A percentile compares a stretch with the other conserved stretches of the same genome.
Conservation (phyloP, 257 asterid genomes). For the Jasminum sambac region DNA sequence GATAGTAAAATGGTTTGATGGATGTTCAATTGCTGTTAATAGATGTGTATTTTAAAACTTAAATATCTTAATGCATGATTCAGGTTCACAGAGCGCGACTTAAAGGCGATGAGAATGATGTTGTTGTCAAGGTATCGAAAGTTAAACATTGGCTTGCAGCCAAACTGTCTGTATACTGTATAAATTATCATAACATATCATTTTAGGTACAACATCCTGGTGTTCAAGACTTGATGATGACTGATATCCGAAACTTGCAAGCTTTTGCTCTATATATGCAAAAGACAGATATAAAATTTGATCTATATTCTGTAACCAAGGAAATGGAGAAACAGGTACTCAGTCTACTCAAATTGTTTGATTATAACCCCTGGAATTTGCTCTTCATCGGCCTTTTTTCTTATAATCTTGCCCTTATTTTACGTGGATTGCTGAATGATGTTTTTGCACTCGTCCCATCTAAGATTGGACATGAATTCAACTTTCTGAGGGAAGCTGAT, state of each 20-base stretch:
- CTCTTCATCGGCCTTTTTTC: not conserved
- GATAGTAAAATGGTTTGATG: slow-evolving; percentile 3
- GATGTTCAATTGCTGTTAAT: not conserved
- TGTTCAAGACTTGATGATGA: slow-evolving; percentile 93
- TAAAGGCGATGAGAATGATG: slow-evolving; percentile 76
- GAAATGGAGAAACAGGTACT: slow-evolving; percentile 98
- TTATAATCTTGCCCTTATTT: not conserved
- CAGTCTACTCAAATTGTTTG: slow-evolving; percentile 6
- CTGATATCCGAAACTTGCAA: slow-evolving; percentile 91
- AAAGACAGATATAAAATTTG: slow-evolving; percentile 91
- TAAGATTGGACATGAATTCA: slow-evolving; percentile 91
- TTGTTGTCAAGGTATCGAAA: slow-evolving; percentile 83
- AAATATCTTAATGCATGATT: slow-evolving; percentile 22
- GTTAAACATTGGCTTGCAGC: slow-evolving; percentile 16
- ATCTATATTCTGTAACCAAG: slow-evolving; percentile 84
- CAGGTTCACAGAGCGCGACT: slow-evolving; percentile 93
- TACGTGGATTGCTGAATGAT: slow-evolving; percentile 20
- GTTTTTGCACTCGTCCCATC: slow-evolving; percentile 26
- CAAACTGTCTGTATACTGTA: slow-evolving; percentile 17
- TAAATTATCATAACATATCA: slow-evolving; percentile 13
- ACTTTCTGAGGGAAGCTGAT: slow-evolving; percentile 89
- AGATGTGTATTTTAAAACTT: slow-evolving; percentile 3
- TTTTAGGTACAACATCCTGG: slow-evolving; percentile 95
- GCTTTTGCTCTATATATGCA: slow-evolving; percentile 94
- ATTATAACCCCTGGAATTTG: slow-evolving; percentile 8